phyloP scores from a whole-genome alignment of 208 protist species.

The Crithidia expoeki region DNA sequence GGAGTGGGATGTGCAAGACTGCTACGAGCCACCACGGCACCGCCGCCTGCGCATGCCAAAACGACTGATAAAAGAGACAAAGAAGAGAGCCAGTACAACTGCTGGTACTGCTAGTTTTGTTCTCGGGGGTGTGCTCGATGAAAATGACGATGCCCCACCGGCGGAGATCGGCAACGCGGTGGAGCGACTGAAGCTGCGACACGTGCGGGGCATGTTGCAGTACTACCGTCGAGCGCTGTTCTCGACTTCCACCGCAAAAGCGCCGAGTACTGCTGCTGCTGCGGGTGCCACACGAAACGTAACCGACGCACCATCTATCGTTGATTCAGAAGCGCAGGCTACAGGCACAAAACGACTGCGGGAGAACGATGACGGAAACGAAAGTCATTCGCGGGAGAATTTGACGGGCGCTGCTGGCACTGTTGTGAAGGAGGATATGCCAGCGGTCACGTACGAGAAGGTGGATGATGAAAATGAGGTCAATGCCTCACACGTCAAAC shows the following conservation, averaged over 20 bases:
- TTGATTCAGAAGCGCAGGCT: background rate
- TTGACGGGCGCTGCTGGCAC: background rate
- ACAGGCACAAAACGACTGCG: background rate
- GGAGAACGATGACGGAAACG: background rate
- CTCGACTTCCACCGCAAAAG: background rate
- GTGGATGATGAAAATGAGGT: background rate
- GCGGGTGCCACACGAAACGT: background rate
- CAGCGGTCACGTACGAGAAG: too few relatives aligned
- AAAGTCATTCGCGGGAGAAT: background rate
- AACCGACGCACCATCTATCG: too few relatives aligned
- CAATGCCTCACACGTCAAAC: background rate
- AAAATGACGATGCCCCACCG: slow-evolving; percentile 23
- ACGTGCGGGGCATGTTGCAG: slow-evolving; percentile 59
- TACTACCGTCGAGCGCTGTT: slow-evolving; percentile 51
- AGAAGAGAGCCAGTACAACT: slow-evolving; percentile 8
- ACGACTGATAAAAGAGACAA: slow-evolving; percentile 1
- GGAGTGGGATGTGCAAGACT: slow-evolving; percentile 53
- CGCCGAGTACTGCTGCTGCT: background rate
- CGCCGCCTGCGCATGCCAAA: slow-evolving; percentile 16
- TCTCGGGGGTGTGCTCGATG: background rate
- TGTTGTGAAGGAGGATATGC: background rate
- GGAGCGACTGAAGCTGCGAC: slow-evolving; percentile 34
- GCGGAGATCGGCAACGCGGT: slow-evolving; percentile 28
- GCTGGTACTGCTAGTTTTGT: slow-evolving; percentile 1
- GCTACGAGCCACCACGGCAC: slow-evolving; percentile 38